A percentile compares a stretch with the other conserved stretches of the same genome.
These are phyloP conservation scores for Aphanomyces stellatus DNA, from an alignment of 352 stramenopile species.

Conservation along the genomic window DNA sequence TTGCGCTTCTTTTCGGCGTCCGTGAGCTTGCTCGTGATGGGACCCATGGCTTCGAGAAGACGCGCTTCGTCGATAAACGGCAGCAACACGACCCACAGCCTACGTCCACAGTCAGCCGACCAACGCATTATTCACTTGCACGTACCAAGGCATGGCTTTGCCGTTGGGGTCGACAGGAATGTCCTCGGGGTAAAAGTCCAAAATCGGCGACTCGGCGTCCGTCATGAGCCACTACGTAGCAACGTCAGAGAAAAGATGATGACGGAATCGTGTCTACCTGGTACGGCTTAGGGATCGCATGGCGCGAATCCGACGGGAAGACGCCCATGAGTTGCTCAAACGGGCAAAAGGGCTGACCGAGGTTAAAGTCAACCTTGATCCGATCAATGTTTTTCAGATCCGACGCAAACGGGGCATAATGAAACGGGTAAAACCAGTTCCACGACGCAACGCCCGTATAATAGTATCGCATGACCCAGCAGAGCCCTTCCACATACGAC, in stretches of 20 bases:
- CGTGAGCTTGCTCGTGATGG: conserved; percentile 53
- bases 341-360: conserved; percentile 92
- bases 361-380: conserved; percentile 89
- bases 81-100: conserved; percentile 95
- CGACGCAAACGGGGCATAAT: conserved; percentile 95
- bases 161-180: conserved; percentile 97
- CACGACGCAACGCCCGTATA: conserved; percentile 98
- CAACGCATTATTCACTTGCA: too few relatives aligned
- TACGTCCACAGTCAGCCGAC: too few relatives aligned
- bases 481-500: conserved; percentile 96
- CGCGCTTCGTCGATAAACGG: conserved; percentile 98
- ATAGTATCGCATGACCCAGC: conserved; percentile 99
- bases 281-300: conserved; percentile 93
- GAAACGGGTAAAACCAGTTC: conserved; percentile 99
- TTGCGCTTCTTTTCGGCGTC: conserved; percentile 79
- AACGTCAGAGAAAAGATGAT: not conserved
- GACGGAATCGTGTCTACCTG: conserved; percentile 24
- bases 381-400: conserved; percentile 87
- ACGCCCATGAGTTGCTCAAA: conserved; percentile 99
- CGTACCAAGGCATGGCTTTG: conserved; percentile 95
- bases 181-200: conserved; percentile 95
- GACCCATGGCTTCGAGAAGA: conserved; percentile 85
- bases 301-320: conserved; percentile 89
- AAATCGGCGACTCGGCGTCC: conserved; percentile 92
- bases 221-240: conserved; percentile 84